Conservation (phyloP, 805 yeast species). For the Phaffomyces antillensis region DNA sequence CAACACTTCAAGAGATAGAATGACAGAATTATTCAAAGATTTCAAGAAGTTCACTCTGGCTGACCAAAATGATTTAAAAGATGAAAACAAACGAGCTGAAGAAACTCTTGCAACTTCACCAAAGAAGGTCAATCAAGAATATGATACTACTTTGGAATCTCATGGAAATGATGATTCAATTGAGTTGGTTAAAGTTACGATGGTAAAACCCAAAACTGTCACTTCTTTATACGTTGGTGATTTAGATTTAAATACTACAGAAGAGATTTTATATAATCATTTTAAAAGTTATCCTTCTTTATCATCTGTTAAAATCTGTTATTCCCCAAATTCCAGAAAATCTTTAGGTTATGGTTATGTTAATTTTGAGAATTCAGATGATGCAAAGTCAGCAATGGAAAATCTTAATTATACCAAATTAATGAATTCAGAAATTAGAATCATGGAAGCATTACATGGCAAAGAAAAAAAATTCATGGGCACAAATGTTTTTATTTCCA, state of each 20-base stretch:
- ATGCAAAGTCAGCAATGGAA: conserved; percentile 51
- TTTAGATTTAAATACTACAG: conserved; percentile 42
- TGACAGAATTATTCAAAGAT: conserved; percentile 22
- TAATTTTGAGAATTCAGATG: conserved; percentile 43
- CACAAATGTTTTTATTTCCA: conserved; percentile 43
- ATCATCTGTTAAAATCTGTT: conserved; percentile 53
- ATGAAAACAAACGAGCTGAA: too few species aligned
- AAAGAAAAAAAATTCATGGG: conserved; percentile 33
- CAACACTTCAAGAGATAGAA: conserved; percentile 21
- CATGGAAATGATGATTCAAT: conserved; percentile 5
- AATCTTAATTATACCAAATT: conserved; percentile 44
- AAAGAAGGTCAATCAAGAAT: neutral
- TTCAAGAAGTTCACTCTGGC: conserved; percentile 18
- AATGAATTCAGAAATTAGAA: conserved; percentile 38
- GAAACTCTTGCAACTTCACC: too few species aligned
- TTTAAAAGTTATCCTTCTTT: conserved; percentile 41
- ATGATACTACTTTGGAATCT: too few species aligned
- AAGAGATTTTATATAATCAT: conserved; percentile 35
- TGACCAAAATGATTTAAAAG: neutral
- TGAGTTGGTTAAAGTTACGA: conserved; percentile 13
- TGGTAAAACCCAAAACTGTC: conserved; percentile 7
- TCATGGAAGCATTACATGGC: conserved; percentile 49
- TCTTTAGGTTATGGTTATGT: conserved; percentile 73
- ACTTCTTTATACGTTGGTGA: conserved; percentile 52
- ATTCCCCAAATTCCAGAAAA: conserved; percentile 42